Conservation (phyloP, 495 filamentous ascomycete species). For the Tirmania nivea region DNA sequence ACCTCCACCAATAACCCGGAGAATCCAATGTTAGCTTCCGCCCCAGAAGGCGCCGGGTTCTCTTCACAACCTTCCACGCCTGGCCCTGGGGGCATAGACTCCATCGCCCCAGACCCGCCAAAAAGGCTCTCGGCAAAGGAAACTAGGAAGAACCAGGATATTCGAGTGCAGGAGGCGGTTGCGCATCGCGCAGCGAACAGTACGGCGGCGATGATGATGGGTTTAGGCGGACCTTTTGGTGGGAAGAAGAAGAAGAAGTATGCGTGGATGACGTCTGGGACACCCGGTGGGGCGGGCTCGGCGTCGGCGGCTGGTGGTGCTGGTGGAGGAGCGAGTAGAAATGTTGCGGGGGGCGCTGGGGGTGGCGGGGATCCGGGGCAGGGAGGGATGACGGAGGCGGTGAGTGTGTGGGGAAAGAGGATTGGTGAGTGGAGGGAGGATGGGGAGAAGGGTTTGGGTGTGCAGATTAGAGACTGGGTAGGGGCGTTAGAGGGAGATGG, state of each 20-base stretch:
- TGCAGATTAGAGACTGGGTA: slow-evolving; percentile 52
- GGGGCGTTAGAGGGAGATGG: slow-evolving; percentile 40
- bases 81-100: slow-evolving; percentile 8
- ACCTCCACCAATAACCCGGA: not conserved
- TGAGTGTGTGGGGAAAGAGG: slow-evolving; percentile 16
- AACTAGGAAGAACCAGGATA: slow-evolving; percentile 32
- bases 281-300: slow-evolving; percentile 24
- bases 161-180: slow-evolving; percentile 29
- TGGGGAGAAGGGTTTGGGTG: slow-evolving; percentile 34
- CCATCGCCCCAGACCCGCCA: not conserved
- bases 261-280: slow-evolving; percentile 32
- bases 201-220: slow-evolving; percentile 32
- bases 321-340: slow-evolving; percentile 7
- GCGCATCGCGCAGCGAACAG: slow-evolving; percentile 34
- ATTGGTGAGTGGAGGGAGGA: slow-evolving; percentile 44
- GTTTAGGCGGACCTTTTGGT: slow-evolving; percentile 26
- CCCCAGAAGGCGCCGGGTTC: not conserved
- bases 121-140: slow-evolving; percentile 26
- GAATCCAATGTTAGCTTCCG: not conserved
- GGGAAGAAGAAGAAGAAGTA: slow-evolving; percentile 38
- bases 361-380: slow-evolving; percentile 3
- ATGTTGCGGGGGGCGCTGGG: not conserved
- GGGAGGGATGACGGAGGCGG: not conserved
- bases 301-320: slow-evolving; percentile 6
- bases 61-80: not conserved